A percentile compares a stretch with the other conserved stretches of the same genome.
phyloP scores from a whole-genome alignment of 768 basidiomycete genomes.

The Russula sp. region DNA sequence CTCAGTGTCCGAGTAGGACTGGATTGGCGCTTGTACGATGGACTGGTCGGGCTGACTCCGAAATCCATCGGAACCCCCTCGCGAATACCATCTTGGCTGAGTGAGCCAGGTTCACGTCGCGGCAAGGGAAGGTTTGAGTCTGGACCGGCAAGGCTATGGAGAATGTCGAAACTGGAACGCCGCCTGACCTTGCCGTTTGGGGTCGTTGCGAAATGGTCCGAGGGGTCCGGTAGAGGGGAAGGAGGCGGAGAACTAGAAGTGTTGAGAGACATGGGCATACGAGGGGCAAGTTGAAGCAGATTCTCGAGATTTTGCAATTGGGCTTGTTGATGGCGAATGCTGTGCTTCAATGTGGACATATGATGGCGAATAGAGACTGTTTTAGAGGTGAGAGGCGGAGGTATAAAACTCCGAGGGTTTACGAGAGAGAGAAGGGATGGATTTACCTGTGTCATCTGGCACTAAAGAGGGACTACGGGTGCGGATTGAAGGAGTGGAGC shows the following conservation, averaged over 20 bases:
- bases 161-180: constrained; percentile 68
- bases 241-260: constrained; percentile 42
- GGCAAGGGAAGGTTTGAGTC: constrained; percentile 75
- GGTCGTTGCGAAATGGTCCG: constrained; percentile 35
- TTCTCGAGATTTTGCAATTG: constrained; percentile 70
- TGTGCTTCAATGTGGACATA: constrained; percentile 77
- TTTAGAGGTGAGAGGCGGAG: not conserved
- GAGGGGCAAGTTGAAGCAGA: constrained; percentile 61
- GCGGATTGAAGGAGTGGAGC: constrained; percentile 19
- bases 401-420: too few relatives aligned
- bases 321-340: constrained; percentile 80
- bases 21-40: constrained; percentile 50
- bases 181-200: constrained; percentile 47
- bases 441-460: constrained; percentile 28
- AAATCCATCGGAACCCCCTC: constrained; percentile 73
- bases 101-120: constrained; percentile 44
- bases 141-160: constrained; percentile 69
- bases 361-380: constrained; percentile 74
- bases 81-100: constrained; percentile 56
- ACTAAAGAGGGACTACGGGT: constrained; percentile 26
- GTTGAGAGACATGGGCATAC: constrained; percentile 55
- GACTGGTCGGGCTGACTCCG: constrained; percentile 41
- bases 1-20: constrained; percentile 79
- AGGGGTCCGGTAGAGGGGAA: constrained; percentile 33
- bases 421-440: not conserved